These are phyloP conservation scores for Fusarium sp. DNA, from an alignment of 2,329 filamentous ascomycete species.

Conservation along the genomic window DNA sequence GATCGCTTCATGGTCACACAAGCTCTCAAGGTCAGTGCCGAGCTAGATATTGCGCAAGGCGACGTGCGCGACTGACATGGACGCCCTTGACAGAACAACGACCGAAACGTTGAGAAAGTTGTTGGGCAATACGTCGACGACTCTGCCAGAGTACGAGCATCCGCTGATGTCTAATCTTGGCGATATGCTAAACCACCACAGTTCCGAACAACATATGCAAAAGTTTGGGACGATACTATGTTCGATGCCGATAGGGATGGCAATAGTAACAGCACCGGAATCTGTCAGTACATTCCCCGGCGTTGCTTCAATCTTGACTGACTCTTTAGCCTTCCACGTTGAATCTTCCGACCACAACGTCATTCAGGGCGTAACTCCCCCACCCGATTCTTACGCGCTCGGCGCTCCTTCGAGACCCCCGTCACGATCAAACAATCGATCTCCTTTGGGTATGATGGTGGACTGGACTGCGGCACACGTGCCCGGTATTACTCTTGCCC, in stretches of 20 bases:
- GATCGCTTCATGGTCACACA: conserved; percentile 53
- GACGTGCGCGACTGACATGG: conserved; percentile 17
- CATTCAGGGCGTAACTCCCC: conserved; percentile 56
- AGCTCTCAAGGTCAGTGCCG: conserved; percentile 52
- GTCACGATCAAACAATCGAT: conserved; percentile 65
- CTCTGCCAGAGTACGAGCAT: conserved; percentile 46
- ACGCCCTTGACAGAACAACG: conserved; percentile 49
- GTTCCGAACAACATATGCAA: conserved; percentile 59
- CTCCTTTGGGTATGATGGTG: conserved; percentile 62
- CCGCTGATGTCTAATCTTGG: not conserved
- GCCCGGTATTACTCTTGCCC: conserved; percentile 51
- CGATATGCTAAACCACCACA: conserved; percentile 40
- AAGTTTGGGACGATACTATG: conserved; percentile 63
- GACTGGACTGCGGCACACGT: conserved; percentile 57
- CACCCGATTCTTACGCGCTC: conserved; percentile 52
- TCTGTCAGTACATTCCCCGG: conserved; percentile 50
- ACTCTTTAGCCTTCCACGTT: conserved; percentile 62
- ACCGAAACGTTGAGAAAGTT: conserved; percentile 58
- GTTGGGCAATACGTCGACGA: conserved; percentile 63
- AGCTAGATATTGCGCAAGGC: not conserved
- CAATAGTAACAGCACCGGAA: conserved; percentile 52
- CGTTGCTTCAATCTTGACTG: conserved; percentile 30
- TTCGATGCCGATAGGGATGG: conserved; percentile 65
- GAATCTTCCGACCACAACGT: conserved; percentile 58
- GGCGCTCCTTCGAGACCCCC: conserved; percentile 68